Conservation (phyloP, 805 yeast genomes). For the Ogataea trehaloabstinens region DNA sequence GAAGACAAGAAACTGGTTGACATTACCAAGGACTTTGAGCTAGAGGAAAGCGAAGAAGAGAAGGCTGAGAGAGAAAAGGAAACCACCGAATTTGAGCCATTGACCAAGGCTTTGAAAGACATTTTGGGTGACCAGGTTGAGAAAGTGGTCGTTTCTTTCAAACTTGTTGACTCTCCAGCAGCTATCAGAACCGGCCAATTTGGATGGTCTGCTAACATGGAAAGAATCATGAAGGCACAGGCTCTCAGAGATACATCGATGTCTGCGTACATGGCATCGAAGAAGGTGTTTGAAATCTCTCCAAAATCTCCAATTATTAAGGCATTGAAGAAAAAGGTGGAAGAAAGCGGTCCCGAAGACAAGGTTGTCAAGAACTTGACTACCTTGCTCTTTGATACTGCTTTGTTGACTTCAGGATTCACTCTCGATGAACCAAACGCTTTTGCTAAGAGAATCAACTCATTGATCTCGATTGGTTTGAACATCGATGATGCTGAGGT, state of each 20-base stretch:
- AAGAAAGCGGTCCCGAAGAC: slow-evolving; percentile 95
- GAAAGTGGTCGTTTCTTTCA: slow-evolving; percentile 97
- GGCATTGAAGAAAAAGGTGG: slow-evolving; percentile 96
- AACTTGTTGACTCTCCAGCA: slow-evolving; percentile 97
- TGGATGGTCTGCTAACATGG: slow-evolving; percentile 99
- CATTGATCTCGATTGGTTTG: slow-evolving; percentile 95
- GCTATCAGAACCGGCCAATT: slow-evolving; percentile 99
- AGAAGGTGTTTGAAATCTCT: slow-evolving; percentile 98
- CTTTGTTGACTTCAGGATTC: slow-evolving; percentile 98
- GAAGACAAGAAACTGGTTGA: slow-evolving; percentile 99
- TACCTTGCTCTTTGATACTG: slow-evolving; percentile 94
- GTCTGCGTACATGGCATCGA: slow-evolving; percentile 99
- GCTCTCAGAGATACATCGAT: slow-evolving; percentile 97
- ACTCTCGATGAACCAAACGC: slow-evolving; percentile 97
- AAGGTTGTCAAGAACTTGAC: slow-evolving; percentile 98
- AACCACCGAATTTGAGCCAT: slow-evolving; percentile 85
- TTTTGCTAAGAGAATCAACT: slow-evolving; percentile 96
- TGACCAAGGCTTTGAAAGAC: slow-evolving; percentile 95
- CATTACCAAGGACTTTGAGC: slow-evolving; percentile 98
- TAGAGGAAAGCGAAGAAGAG: slow-evolving; percentile 98
- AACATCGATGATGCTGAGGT: slow-evolving; percentile 83
- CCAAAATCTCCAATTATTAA: slow-evolving; percentile 93
- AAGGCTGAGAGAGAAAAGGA: slow-evolving; percentile 92
- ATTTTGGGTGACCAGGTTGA: slow-evolving; percentile 98
- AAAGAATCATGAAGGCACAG: slow-evolving; percentile 99